phyloP scores from a whole-genome alignment of 495 filamentous ascomycete species.

The Penicillium taxi region DNA sequence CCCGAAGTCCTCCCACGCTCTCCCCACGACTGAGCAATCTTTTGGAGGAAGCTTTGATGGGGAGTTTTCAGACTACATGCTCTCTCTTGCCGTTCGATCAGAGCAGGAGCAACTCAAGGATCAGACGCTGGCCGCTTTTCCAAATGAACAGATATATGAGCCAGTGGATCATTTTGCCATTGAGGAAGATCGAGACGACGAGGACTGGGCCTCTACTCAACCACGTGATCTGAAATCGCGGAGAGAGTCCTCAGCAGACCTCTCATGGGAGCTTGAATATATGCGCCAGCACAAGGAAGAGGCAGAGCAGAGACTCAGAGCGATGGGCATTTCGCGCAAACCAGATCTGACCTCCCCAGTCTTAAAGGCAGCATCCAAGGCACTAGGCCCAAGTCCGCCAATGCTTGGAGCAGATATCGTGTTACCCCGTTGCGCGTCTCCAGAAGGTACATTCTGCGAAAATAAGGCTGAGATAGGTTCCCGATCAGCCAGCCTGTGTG shows the following conservation, averaged over 20 bases:
- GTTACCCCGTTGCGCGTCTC: conserved; percentile 70
- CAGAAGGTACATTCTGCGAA: conserved; percentile 72
- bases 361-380: conserved; percentile 45
- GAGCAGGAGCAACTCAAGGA: conserved; percentile 67
- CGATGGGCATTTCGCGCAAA: conserved; percentile 18
- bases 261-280: conserved; percentile 44
- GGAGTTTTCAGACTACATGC: conserved; percentile 62
- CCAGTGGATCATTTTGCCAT: conserved; percentile 54
- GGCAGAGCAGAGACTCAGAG: conserved; percentile 30
- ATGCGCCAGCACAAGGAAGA: conserved; percentile 45
- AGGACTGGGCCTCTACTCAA: conserved; percentile 30
- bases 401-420: conserved; percentile 74
- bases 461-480: conserved; percentile 27
- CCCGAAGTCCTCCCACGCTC: conserved; percentile 23
- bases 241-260: conserved; percentile 40
- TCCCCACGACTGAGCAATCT: neutral
- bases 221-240: conserved; percentile 27
- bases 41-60: conserved; percentile 58
- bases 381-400: conserved; percentile 55
- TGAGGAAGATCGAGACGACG: conserved; percentile 40
- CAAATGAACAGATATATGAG: conserved; percentile 56
- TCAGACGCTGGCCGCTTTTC: conserved; percentile 61
- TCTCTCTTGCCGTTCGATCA: conserved; percentile 65
- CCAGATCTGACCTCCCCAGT: conserved; percentile 20
- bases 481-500: conserved; percentile 6